A percentile compares a stretch with the other conserved stretches of the same genome.
Evolutionary conservation across 108 stramenopile species (phyloP).

Genomic region (Cylindrotheca fusiformis): DNA sequence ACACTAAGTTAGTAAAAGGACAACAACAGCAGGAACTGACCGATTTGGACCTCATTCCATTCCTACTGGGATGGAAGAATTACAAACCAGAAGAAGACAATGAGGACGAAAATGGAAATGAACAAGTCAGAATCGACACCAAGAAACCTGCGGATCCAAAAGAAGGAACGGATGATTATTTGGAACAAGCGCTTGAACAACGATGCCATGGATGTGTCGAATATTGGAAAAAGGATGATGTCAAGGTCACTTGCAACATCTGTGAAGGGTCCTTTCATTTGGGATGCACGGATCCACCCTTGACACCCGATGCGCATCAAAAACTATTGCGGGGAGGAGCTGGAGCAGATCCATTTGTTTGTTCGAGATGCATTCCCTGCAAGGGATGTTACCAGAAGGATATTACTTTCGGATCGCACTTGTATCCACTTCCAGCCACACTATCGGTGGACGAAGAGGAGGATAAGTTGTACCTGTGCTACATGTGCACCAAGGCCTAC

Average conservation of each 20-base stretch:
- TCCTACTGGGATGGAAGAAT: slow-evolving; percentile 38
- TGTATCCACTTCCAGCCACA: slow-evolving; percentile 26
- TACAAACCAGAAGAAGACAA: not conserved
- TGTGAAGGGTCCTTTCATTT: slow-evolving; percentile 45
- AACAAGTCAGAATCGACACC: not conserved
- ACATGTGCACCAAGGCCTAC: slow-evolving; percentile 48
- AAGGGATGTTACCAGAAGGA: slow-evolving; percentile 58
- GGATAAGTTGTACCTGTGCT: slow-evolving; percentile 44
- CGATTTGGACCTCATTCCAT: slow-evolving; percentile 46
- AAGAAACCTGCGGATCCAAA: slow-evolving; percentile 5
- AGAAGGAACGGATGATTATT: slow-evolving; percentile 4
- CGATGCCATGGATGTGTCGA: slow-evolving; percentile 54
- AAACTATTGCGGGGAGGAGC: slow-evolving; percentile 17
- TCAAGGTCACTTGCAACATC: slow-evolving; percentile 30
- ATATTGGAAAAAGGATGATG: slow-evolving; percentile 31
- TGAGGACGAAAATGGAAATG: not conserved
- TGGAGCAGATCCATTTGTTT: slow-evolving; percentile 36
- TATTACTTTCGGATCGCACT: slow-evolving; percentile 46
- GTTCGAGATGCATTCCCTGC: slow-evolving; percentile 50
- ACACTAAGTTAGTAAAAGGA: not conserved
- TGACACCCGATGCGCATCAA: slow-evolving; percentile 34
- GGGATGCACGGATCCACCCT: slow-evolving; percentile 52
- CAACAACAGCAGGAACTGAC: slow-evolving; percentile 3
- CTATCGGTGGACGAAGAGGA: slow-evolving; percentile 31
- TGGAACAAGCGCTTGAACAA: slow-evolving; percentile 13